These are phyloP conservation scores for Penicillium brevicompactum DNA, from an alignment of 2,329 filamentous ascomycete genomes.

Conservation along the genomic window DNA sequence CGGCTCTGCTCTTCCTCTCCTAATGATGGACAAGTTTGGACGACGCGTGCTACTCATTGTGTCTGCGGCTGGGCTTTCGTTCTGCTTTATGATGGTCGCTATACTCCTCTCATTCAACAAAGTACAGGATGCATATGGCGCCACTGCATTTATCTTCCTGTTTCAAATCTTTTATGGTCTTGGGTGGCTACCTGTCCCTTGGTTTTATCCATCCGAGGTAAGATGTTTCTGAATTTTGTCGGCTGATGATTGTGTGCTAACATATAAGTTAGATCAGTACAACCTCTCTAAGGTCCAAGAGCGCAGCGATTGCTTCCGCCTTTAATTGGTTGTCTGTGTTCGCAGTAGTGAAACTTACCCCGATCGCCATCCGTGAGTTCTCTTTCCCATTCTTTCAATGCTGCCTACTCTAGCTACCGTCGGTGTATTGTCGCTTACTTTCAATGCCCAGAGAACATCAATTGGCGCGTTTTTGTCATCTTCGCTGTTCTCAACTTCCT, in stretches of 20 bases:
- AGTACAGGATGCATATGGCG: conserved; percentile 37
- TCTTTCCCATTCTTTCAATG: background rate
- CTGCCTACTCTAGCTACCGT: background rate
- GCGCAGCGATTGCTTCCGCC: conserved; percentile 51
- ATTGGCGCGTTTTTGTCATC: conserved; percentile 38
- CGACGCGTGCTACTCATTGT: conserved; percentile 43
- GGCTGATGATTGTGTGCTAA: background rate
- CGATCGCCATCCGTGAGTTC: conserved; percentile 27
- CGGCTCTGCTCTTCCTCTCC: conserved; percentile 42
- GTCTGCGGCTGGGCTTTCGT: conserved; percentile 40
- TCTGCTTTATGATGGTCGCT: conserved; percentile 44
- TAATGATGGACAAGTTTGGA: conserved; percentile 44
- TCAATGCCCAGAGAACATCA: conserved; percentile 18
- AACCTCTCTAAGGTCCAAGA: conserved; percentile 52
- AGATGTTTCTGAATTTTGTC: conserved; percentile 24
- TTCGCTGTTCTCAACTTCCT: conserved; percentile 33
- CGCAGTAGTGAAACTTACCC: conserved; percentile 49
- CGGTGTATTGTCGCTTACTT: background rate
- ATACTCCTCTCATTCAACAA: conserved; percentile 39
- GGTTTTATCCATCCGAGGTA: conserved; percentile 50
- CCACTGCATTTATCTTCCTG: conserved; percentile 47
- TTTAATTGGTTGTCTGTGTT: conserved; percentile 56
- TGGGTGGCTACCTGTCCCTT: conserved; percentile 61
- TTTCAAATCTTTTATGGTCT: conserved; percentile 47
- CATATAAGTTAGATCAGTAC: background rate